Conservation (phyloP, 1,139 yeast genomes). For the Pichia norvegensis region DNA sequence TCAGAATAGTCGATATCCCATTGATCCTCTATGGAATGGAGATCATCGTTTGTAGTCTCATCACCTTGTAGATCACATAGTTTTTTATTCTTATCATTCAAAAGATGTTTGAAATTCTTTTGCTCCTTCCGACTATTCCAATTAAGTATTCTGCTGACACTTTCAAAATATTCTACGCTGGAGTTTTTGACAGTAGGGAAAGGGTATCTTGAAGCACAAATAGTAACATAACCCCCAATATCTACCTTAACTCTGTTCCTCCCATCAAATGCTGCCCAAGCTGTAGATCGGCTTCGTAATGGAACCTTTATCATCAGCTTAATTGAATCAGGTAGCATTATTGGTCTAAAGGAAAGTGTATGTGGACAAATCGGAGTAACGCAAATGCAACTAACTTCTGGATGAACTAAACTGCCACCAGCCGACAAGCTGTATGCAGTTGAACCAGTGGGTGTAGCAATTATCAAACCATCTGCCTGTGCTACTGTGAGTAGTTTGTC, state of each 20-base stretch:
- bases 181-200: constrained; percentile 78
- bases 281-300: constrained; percentile 57
- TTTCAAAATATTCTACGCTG: constrained; percentile 71
- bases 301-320: constrained; percentile 70
- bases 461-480: constrained; percentile 82
- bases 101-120: constrained; percentile 55
- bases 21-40: constrained; percentile 6
- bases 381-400: constrained; percentile 80
- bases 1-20: constrained; percentile 28
- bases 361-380: constrained; percentile 93
- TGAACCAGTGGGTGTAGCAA: constrained; percentile 89
- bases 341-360: constrained; percentile 80
- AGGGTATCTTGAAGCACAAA: constrained; percentile 73
- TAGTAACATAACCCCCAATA: constrained; percentile 70
- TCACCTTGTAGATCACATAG: constrained; percentile 26
- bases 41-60: constrained; percentile 10
- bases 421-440: constrained; percentile 88
- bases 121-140: constrained; percentile 85
- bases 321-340: constrained; percentile 81
- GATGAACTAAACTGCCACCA: constrained; percentile 85
- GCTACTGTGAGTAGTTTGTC: constrained; percentile 74
- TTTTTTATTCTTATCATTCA: constrained; percentile 41
- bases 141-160: constrained; percentile 73
- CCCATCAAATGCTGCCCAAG: constrained; percentile 92
- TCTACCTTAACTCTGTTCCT: constrained; percentile 61